Percentiles rank a stretch among this genome's conserved stretches.
These are phyloP conservation scores for Candida patagonica DNA, from an alignment of 805 yeast species.

Conservation along the genomic window DNA sequence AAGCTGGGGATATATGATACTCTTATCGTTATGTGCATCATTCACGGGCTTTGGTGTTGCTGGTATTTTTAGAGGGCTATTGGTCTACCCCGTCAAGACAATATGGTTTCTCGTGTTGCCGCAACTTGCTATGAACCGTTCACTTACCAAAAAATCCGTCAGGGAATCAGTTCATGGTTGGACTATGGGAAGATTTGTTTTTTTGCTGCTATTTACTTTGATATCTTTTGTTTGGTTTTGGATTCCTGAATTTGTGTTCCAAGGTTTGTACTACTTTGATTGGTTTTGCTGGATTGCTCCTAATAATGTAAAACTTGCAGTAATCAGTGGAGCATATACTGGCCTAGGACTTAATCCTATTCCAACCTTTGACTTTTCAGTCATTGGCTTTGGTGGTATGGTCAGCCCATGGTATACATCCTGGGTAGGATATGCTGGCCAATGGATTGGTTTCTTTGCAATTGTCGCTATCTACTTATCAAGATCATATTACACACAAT, in stretches of 20 bases:
- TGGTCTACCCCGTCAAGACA: conserved; percentile 41
- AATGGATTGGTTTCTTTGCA: conserved; percentile 34
- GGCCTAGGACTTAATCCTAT: conserved; percentile 49
- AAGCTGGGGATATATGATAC: conserved; percentile 42
- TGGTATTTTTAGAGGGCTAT: conserved; percentile 50
- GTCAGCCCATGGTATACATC: conserved; percentile 36
- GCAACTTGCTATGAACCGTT: conserved; percentile 39
- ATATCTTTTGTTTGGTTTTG: conserved; percentile 50
- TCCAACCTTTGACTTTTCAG: conserved; percentile 46
- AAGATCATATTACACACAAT: conserved; percentile 50
- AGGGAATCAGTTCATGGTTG: conserved; percentile 42
- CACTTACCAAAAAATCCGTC: conserved; percentile 33
- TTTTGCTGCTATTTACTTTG: conserved; percentile 36
- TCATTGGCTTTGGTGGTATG: conserved; percentile 26
- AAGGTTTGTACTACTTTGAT: conserved; percentile 50
- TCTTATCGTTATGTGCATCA: conserved; percentile 46
- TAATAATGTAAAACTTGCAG: conserved; percentile 38
- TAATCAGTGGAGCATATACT: conserved; percentile 36
- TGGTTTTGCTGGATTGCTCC: conserved; percentile 57
- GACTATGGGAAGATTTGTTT: conserved; percentile 42
- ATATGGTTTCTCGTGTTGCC: conserved; percentile 49
- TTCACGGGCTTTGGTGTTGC: conserved; percentile 62
- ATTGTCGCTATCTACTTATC: conserved; percentile 43
- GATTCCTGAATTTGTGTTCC: conserved; percentile 57
- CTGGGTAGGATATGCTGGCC: conserved; percentile 29